Evolutionary conservation across 1,139 yeast species (phyloP).

Genomic region (Candida mesenterica): DNA sequence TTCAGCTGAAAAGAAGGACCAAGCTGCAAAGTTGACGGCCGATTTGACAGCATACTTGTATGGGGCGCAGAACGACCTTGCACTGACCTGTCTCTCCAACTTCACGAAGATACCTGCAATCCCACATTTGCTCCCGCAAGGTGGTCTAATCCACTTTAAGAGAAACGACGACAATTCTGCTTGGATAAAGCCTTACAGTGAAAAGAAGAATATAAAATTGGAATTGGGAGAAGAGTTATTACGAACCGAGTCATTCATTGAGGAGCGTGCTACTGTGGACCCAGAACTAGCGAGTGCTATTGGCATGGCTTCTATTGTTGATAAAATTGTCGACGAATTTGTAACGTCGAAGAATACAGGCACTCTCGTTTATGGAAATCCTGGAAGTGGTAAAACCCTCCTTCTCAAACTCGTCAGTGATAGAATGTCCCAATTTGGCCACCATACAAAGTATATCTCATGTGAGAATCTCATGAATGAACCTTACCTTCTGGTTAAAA

Average conservation of each 20-base stretch:
- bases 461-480: constrained; percentile 63
- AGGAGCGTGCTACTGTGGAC: constrained; percentile 15
- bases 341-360: constrained; percentile 51
- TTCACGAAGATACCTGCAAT: constrained; percentile 50
- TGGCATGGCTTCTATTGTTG: constrained; percentile 54
- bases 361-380: constrained; percentile 61
- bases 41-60: constrained; percentile 21
- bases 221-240: constrained; percentile 57
- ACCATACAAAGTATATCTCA: constrained; percentile 42
- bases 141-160: constrained; percentile 61
- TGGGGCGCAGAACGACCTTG: constrained; percentile 11
- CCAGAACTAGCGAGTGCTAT: constrained; percentile 35
- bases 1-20: constrained; percentile 31
- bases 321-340: constrained; percentile 43
- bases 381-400: constrained; percentile 80
- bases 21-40: constrained; percentile 17
- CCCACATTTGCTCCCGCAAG: constrained; percentile 50
- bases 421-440: constrained; percentile 37
- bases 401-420: constrained; percentile 44
- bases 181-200: constrained; percentile 43
- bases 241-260: constrained; percentile 48
- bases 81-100: constrained; percentile 44
- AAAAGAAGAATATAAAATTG: constrained; percentile 31
- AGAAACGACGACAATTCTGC: constrained; percentile 39
- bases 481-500: constrained; percentile 38